phyloP scores from a whole-genome alignment of 495 filamentous ascomycete genomes.

The Hypoxylon perforatum region DNA sequence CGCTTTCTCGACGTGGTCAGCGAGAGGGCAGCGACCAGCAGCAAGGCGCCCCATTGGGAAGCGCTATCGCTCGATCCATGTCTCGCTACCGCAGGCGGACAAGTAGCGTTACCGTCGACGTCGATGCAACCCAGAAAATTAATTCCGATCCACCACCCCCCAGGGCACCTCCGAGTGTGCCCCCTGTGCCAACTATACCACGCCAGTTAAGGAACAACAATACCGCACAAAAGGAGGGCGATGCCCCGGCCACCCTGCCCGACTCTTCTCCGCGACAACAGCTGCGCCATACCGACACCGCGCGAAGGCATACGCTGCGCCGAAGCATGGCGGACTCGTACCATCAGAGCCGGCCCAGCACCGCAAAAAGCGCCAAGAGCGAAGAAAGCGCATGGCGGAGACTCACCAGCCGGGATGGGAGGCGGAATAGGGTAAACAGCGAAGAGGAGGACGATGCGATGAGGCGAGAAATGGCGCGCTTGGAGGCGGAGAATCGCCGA shows the following conservation, averaged over 20 bases:
- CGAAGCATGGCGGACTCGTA: conserved; percentile 36
- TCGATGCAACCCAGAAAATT: conserved; percentile 43
- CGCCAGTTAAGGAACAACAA: conserved; percentile 32
- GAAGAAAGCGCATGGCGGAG: conserved; percentile 38
- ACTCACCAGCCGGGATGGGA: conserved; percentile 35
- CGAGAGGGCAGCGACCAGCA: conserved; percentile 26
- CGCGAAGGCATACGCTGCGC: conserved; percentile 28
- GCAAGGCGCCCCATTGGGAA: conserved; percentile 23
- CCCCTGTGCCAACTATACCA: conserved; percentile 49
- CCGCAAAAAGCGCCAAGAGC: conserved; percentile 34
- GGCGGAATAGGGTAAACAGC: conserved; percentile 31
- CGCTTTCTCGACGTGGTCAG: conserved; percentile 13
- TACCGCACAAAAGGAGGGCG: conserved; percentile 37
- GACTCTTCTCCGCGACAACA: conserved; percentile 35
- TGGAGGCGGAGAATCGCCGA: conserved; percentile 54
- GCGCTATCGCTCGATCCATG: conserved; percentile 64
- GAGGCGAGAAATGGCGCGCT: conserved; percentile 40
- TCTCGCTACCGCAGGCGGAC: conserved; percentile 65
- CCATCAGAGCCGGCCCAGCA: conserved; percentile 38
- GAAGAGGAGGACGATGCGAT: conserved; percentile 31
- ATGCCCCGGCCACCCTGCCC: conserved; percentile 17
- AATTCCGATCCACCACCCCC: conserved; percentile 43
- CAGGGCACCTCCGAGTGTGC: conserved; percentile 37
- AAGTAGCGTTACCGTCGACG: conserved; percentile 40
- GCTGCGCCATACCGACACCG: conserved; percentile 36